These are phyloP conservation scores for Scleroderma bovista DNA, from an alignment of 768 basidiomycete genomes.

Conservation along the genomic window DNA sequence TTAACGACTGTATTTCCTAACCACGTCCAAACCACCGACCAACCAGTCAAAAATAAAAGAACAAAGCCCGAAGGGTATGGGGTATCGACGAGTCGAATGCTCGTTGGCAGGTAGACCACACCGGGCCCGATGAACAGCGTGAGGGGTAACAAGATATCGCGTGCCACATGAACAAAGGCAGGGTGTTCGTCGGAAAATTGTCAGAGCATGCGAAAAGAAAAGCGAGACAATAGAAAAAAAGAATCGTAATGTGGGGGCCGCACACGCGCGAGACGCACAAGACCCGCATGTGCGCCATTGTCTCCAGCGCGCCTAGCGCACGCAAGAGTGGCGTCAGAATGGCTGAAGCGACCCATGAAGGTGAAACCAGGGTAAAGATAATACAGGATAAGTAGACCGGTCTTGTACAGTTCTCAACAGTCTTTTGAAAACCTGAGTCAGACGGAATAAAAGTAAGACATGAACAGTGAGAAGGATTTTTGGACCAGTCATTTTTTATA, in stretches of 20 bases:
- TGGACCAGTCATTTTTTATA: constrained; percentile 33
- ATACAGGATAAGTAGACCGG: constrained; percentile 19
- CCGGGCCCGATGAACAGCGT: constrained; percentile 3
- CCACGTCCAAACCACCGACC: too few species aligned
- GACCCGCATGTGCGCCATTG: constrained; percentile 22
- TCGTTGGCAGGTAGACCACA: constrained; percentile 6
- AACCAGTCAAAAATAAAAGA: too few species aligned
- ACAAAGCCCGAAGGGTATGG: too few species aligned
- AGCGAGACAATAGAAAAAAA: background rate
- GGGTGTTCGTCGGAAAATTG: background rate
- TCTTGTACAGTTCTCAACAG: constrained; percentile 15
- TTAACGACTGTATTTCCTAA: too few species aligned
- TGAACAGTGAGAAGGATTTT: constrained; percentile 1
- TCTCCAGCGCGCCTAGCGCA: constrained; percentile 3
- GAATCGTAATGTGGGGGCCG: background rate
- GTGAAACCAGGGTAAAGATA: constrained; percentile 11
- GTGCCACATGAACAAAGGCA: background rate
- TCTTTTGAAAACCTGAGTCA: constrained; percentile 6
- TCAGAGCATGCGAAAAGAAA: background rate
- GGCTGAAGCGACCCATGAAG: background rate
- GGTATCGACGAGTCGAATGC: too few species aligned
- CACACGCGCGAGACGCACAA: constrained; percentile 13
- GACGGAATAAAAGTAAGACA: background rate
- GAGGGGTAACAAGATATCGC: background rate
- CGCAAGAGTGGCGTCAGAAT: background rate